phyloP scores from a whole-genome alignment of 257 asterid genomes.

The Lycium barbarum region DNA sequence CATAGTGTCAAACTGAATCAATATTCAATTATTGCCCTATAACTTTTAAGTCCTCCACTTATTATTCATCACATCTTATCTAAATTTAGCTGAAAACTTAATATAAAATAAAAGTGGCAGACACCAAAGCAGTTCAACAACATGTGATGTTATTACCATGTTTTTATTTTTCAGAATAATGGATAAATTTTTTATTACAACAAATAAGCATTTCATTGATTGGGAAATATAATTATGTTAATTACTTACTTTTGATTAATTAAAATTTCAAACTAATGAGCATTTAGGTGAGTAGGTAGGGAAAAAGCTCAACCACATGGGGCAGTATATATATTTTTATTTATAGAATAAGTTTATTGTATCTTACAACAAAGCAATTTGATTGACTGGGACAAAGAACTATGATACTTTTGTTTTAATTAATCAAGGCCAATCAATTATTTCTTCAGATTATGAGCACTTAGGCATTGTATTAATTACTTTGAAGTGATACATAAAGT shows the following conservation, averaged over 20 bases:
- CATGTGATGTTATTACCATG: not conserved
- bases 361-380: not conserved
- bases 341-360: not conserved
- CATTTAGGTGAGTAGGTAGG: not conserved
- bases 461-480: slow-evolving; percentile 4
- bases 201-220: slow-evolving; percentile 16
- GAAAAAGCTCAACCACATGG: slow-evolving; percentile 12
- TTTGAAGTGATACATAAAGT: slow-evolving; percentile 9
- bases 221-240: not conserved
- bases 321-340: not conserved
- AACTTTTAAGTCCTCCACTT: not conserved
- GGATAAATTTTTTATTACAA: slow-evolving; percentile 21
- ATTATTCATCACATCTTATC: slow-evolving; percentile 14
- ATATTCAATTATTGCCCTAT: slow-evolving; percentile 25
- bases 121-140: not conserved
- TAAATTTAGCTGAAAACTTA: slow-evolving; percentile 4
- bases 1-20: slow-evolving; percentile 28
- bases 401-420: not conserved
- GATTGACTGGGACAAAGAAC: not conserved
- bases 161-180: not conserved
- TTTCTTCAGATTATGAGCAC: slow-evolving; percentile 13
- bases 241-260: not conserved
- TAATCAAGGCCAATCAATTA: not conserved
- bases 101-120: slow-evolving; percentile 9
- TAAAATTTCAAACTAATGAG: not conserved